Conservation (phyloP, 805 yeast genomes). For the Pichia phayaonensis region DNA sequence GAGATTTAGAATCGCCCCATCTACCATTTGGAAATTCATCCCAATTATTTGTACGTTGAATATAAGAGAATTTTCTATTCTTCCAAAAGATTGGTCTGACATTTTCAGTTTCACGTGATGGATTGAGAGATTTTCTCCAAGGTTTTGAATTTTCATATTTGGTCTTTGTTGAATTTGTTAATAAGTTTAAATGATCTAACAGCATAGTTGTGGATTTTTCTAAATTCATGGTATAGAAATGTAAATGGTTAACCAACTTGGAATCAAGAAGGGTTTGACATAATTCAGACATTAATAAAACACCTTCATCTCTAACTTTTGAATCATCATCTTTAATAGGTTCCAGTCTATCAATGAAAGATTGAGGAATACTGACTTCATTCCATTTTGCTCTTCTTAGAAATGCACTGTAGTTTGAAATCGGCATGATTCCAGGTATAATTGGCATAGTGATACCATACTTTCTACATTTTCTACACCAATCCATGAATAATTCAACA, state of each 20-base stretch:
- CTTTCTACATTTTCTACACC: slow-evolving; percentile 69
- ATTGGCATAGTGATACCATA: slow-evolving; percentile 78
- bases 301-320: slow-evolving; percentile 77
- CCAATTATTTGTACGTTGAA: slow-evolving; percentile 86
- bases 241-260: slow-evolving; percentile 76
- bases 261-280: slow-evolving; percentile 65
- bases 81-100: slow-evolving; percentile 97
- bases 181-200: slow-evolving; percentile 61
- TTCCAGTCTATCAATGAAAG: slow-evolving; percentile 61
- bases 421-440: slow-evolving; percentile 98
- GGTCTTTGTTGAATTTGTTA: slow-evolving; percentile 21
- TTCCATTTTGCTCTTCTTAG: slow-evolving; percentile 95
- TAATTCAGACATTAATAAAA: slow-evolving; percentile 75
- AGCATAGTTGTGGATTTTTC: slow-evolving; percentile 88
- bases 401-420: slow-evolving; percentile 89
- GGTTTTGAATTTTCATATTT: slow-evolving; percentile 40
- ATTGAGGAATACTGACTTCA: slow-evolving; percentile 68
- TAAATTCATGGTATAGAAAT: slow-evolving; percentile 95
- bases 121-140: slow-evolving; percentile 89
- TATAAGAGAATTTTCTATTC: slow-evolving; percentile 83
- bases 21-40: slow-evolving; percentile 98
- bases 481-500: slow-evolving; percentile 69
- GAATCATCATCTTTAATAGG: slow-evolving; percentile 88
- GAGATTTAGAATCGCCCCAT: slow-evolving; percentile 97
- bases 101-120: slow-evolving; percentile 67